These are phyloP conservation scores for Komagataella pastoris DNA, from an alignment of 805 yeast genomes.

Conservation along the genomic window DNA sequence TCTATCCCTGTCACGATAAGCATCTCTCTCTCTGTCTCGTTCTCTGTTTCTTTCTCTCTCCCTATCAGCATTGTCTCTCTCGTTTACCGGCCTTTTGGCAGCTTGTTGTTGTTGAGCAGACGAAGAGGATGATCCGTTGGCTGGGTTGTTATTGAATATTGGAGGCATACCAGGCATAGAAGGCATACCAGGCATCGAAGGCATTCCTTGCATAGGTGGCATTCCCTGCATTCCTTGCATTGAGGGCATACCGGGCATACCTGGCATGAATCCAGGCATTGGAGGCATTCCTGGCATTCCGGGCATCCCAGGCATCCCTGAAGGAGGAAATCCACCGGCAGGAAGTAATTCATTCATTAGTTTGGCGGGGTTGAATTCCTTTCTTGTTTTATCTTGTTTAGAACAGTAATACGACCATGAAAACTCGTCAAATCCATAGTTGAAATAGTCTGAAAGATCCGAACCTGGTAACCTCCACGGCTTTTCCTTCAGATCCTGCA, in stretches of 20 bases:
- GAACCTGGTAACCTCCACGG: conserved; percentile 99
- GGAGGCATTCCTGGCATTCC: conserved; percentile 6
- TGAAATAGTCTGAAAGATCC: conserved; percentile 87
- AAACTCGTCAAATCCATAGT: conserved; percentile 91
- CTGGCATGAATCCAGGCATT: conserved; percentile 11
- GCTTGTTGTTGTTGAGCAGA: conserved; percentile 2
- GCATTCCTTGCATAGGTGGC: conserved; percentile 6
- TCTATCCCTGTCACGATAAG: background rate
- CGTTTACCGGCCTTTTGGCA: background rate
- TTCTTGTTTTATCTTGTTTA: conserved; percentile 72
- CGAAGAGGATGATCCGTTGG: background rate
- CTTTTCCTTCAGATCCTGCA: conserved; percentile 77
- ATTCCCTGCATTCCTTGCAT: conserved; percentile 11
- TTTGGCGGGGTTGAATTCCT: conserved; percentile 74
- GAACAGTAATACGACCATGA: conserved; percentile 91
- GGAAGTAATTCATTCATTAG: conserved; percentile 52
- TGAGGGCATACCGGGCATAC: conserved; percentile 16
- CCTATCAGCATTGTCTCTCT: conserved; percentile 1
- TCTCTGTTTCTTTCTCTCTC: conserved; percentile 1
- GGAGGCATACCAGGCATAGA: conserved; percentile 1
- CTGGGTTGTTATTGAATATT: conserved; percentile 1
- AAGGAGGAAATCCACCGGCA: conserved; percentile 2
- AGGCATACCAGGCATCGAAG: conserved; percentile 1
- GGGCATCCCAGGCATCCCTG: conserved; percentile 11
- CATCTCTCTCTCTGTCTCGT: background rate